phyloP scores from a whole-genome alignment of 225 moss, liverwort and hornwort genomes.

The Climacium dendroides region DNA sequence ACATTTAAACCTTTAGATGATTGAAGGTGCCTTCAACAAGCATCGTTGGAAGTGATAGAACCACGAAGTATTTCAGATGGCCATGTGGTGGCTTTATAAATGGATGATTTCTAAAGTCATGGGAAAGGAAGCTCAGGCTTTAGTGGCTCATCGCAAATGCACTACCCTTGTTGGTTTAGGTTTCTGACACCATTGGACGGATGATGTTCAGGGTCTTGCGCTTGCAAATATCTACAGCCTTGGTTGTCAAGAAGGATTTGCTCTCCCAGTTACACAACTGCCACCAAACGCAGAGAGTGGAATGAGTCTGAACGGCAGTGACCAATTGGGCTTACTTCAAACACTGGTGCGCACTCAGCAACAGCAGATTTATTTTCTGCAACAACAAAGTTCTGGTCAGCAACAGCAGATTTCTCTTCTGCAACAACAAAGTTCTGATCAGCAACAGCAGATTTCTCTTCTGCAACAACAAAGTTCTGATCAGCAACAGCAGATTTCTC shows the following conservation, averaged over 20 bases:
- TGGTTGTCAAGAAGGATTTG: background rate
- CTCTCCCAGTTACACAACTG: background rate
- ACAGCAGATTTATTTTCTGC: too few species aligned
- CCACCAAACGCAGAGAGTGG: background rate
- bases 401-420: background rate
- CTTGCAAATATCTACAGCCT: background rate
- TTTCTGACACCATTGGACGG: background rate
- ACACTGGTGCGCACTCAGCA: accelerated
- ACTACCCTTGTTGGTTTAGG: background rate
- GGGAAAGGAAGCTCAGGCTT: background rate
- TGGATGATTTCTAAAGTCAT: background rate
- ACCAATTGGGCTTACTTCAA: background rate
- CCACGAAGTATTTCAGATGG: too few species aligned
- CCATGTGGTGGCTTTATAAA: background rate
- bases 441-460: too few species aligned
- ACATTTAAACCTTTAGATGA: too few species aligned
- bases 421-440: background rate
- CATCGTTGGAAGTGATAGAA: too few species aligned
- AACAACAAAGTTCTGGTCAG: too few species aligned
- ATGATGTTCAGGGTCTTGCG: background rate
- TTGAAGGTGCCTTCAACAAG: too few species aligned
- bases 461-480: too few species aligned
- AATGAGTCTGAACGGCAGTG: background rate
- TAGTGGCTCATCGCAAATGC: too few species aligned
- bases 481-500: too few species aligned